Evolutionary conservation across 352 stramenopile species (phyloP).

Genomic region (Phytopythium oedochilum): DNA sequence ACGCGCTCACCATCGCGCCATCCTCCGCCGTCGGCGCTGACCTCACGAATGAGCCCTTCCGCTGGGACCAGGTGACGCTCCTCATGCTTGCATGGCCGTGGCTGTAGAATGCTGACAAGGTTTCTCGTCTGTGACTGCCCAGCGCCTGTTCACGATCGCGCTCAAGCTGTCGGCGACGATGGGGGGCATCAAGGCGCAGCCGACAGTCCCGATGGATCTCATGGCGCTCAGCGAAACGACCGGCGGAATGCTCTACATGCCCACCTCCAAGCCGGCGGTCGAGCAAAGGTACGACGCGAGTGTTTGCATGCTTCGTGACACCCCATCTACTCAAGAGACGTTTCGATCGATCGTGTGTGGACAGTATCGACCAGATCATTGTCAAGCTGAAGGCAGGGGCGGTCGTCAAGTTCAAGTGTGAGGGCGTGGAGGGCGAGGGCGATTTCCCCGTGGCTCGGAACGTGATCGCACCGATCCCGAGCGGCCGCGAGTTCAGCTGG

Average conservation of each 20-base stretch:
- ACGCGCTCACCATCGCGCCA: constrained; percentile 67
- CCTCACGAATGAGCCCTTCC: constrained; percentile 76
- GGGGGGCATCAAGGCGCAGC: constrained; percentile 37
- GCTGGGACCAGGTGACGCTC: constrained; percentile 66
- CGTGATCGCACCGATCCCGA: constrained; percentile 67
- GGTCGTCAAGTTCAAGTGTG: constrained; percentile 79
- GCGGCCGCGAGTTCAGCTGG: constrained; percentile 79
- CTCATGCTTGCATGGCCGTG: too few species aligned
- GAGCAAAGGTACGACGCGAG: constrained; percentile 38
- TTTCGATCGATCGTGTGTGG: neutral
- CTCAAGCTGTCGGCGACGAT: constrained; percentile 77
- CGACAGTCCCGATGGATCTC: constrained; percentile 58
- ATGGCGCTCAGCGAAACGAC: constrained; percentile 85
- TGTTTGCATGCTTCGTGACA: neutral
- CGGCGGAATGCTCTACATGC: constrained; percentile 78
- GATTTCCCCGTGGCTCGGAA: constrained; percentile 57
- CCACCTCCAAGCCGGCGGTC: constrained; percentile 71
- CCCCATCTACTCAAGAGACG: too few species aligned
- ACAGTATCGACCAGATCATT: constrained; percentile 82
- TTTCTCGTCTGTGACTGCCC: neutral
- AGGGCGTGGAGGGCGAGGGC: constrained; percentile 36
- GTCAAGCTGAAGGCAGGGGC: constrained; percentile 77
- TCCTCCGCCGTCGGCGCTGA: constrained; percentile 65
- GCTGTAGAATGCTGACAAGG: neutral
- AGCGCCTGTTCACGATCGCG: constrained; percentile 74